Percentiles rank a stretch among this genome's conserved stretches.
These are phyloP conservation scores for Tetracladium marchalianum DNA, from an alignment of 495 filamentous ascomycete species.

Conservation along the genomic window DNA sequence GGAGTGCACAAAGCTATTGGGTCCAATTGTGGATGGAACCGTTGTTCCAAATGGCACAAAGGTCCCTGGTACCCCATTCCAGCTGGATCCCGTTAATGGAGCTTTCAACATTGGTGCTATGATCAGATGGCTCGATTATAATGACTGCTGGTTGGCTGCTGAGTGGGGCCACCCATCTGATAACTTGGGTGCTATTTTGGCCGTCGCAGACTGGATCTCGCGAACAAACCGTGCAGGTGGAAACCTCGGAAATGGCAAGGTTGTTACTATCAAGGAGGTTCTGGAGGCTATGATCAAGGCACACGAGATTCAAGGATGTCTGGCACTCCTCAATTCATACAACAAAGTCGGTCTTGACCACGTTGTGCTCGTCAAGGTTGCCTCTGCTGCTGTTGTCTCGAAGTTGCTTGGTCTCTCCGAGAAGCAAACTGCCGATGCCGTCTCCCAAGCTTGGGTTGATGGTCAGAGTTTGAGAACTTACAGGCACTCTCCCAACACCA, in stretches of 20 bases:
- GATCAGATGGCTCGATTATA: slow-evolving; percentile 99
- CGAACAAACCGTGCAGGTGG: slow-evolving; percentile 89
- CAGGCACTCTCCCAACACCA: slow-evolving; percentile 95
- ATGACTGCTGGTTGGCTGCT: slow-evolving; percentile 98
- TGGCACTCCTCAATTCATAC: slow-evolving; percentile 94
- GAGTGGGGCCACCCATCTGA: slow-evolving; percentile 98
- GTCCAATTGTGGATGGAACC: slow-evolving; percentile 87
- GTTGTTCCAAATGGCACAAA: slow-evolving; percentile 86
- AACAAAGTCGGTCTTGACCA: slow-evolving; percentile 98
- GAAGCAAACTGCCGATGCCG: slow-evolving; percentile 86
- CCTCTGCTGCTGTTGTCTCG: slow-evolving; percentile 84
- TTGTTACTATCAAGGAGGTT: slow-evolving; percentile 78
- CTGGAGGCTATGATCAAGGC: slow-evolving; percentile 99
- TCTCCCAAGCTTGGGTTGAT: slow-evolving; percentile 96
- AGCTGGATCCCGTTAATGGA: slow-evolving; percentile 88
- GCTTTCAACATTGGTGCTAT: slow-evolving; percentile 98
- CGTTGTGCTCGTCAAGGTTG: slow-evolving; percentile 96
- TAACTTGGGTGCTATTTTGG: slow-evolving; percentile 91
- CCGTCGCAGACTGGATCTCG: slow-evolving; percentile 94
- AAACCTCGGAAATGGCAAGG: slow-evolving; percentile 77
- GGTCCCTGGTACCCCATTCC: slow-evolving; percentile 86
- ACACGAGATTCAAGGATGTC: slow-evolving; percentile 96
- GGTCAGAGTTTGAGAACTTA: slow-evolving; percentile 94
- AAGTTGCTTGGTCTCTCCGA: slow-evolving; percentile 87
- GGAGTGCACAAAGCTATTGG: slow-evolving; percentile 88